phyloP scores from a whole-genome alignment of 257 asterid genomes.

The Datura wrightii region DNA sequence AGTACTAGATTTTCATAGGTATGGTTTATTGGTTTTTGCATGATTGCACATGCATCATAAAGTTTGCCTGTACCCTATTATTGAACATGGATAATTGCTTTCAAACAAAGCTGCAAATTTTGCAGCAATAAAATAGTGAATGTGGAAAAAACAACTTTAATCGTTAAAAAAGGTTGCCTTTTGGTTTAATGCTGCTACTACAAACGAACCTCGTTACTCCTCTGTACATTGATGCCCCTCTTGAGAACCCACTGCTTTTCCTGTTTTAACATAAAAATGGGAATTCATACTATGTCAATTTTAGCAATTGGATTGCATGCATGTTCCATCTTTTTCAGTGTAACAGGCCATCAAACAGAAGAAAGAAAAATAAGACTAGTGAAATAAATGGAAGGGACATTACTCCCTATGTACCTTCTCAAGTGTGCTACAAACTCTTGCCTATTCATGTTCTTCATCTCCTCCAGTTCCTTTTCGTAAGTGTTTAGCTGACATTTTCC shows the following conservation, averaged over 20 bases:
- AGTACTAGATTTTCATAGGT: constrained; percentile 35
- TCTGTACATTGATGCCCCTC: constrained; percentile 89
- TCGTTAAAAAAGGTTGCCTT: constrained; percentile 26
- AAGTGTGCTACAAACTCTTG: constrained; percentile 92
- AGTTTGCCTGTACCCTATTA: constrained; percentile 42
- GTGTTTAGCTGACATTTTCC: constrained; percentile 50
- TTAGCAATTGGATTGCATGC: not conserved
- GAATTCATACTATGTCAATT: not conserved
- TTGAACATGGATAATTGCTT: constrained; percentile 36
- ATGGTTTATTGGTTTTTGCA: constrained; percentile 8
- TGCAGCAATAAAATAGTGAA: constrained; percentile 30
- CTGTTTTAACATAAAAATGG: constrained; percentile 41
- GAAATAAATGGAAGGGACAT: constrained; percentile 20
- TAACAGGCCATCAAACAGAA: constrained; percentile 4
- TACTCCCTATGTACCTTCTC: constrained; percentile 61
- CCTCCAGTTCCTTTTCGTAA: constrained; percentile 78
- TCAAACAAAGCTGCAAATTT: constrained; percentile 37
- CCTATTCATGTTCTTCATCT: constrained; percentile 77
- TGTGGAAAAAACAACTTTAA: not conserved
- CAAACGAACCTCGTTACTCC: constrained; percentile 79
- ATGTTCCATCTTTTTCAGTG: constrained; percentile 30
- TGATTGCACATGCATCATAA: constrained; percentile 41
- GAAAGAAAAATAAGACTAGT: constrained; percentile 24
- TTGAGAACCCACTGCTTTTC: constrained; percentile 91
- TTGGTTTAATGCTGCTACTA: constrained; percentile 6